Base-by-base conservation (phyloP, 768 basidiomycete species). In the Kwoniella mangroviensis region DNA sequence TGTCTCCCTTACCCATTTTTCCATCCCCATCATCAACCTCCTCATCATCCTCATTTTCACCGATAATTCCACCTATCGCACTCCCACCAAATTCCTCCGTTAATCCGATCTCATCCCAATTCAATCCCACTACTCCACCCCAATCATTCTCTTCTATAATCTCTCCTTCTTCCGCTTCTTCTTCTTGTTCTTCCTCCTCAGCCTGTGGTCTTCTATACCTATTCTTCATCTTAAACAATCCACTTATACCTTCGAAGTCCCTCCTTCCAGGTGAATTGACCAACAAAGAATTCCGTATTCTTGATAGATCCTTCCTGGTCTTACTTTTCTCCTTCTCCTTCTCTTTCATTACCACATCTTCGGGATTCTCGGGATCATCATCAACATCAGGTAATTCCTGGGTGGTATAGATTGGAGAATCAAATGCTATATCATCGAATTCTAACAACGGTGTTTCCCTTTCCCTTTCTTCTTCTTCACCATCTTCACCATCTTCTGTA, bases 231-330 rank as follows among this genome's bases (percentile, higher is more conserved):
- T 62, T 65, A 17, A 49, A 49, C 43, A 49, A 24, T 53, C 49
- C 40, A 19, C 24, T 41, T 41, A 66, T 28, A 34, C 34, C 54
- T 17, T 57, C 56, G 17, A 57, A 21, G 28, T 57, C 56, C 26
- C 26, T 57, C 26, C 56, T 26, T 3, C 21, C 15, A 28, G 15
- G 21, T 57, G 26, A 24, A 19, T 21, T 28, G 19, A 24, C 21
- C 12, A 57, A 19, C 12, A 57, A 34, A 13, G 56, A 57, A 24
- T 26, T 26, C 26, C 26, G 24, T 21, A 57, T 17, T 26, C 24
- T 57, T n/a, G 56, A 57, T 24, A 57, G 6, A 57, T 57, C 56
- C 54, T 24, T 55, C 12, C 54, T 55, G 24, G 34, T 34, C 34
- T 34, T 22, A 4, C 11, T 34, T 57, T 13, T 21, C 15, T 57